These are phyloP conservation scores for Emiliania huxleyi DNA, from an alignment of 78 protist species.

Conservation along the genomic window DNA sequence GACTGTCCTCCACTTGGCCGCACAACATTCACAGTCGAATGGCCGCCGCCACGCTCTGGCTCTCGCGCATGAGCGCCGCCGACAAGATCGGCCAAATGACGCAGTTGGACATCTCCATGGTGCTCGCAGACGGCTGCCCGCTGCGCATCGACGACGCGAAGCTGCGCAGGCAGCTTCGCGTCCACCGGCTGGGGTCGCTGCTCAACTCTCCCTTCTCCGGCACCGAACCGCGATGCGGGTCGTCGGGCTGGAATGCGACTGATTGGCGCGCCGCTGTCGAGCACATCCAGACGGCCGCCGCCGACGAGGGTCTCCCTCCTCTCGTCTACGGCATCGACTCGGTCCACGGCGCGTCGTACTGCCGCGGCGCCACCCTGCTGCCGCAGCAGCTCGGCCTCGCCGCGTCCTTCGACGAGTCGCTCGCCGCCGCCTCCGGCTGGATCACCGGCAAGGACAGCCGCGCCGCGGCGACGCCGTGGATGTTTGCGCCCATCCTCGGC, in stretches of 20 bases:
- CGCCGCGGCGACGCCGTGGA: conserved; percentile 69
- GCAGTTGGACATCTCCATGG: not conserved
- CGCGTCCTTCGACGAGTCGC: not conserved
- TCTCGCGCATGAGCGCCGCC: too few species aligned
- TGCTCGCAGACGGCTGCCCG: not conserved
- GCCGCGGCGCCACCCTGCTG: not conserved
- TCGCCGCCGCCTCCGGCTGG: not conserved
- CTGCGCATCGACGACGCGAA: not conserved
- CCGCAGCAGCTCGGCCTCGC: not conserved
- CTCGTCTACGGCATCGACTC: not conserved
- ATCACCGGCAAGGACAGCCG: conserved; percentile 54
- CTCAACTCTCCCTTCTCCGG: not conserved
- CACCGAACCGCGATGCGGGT: too few species aligned
- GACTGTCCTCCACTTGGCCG: too few species aligned
- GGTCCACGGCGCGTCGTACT: not conserved
- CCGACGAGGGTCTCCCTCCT: too few species aligned
- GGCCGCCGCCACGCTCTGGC: too few species aligned
- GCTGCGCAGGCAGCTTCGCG: not conserved
- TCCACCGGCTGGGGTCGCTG: not conserved
- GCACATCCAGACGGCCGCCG: not conserved
- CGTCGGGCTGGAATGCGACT: not conserved
- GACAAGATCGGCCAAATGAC: not conserved
- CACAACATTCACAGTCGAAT: too few species aligned
- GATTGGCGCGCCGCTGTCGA: not conserved
- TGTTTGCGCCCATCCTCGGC: conserved; percentile 64